Conservation (phyloP, 352 stramenopile genomes). For the Globisporangium polare region DNA sequence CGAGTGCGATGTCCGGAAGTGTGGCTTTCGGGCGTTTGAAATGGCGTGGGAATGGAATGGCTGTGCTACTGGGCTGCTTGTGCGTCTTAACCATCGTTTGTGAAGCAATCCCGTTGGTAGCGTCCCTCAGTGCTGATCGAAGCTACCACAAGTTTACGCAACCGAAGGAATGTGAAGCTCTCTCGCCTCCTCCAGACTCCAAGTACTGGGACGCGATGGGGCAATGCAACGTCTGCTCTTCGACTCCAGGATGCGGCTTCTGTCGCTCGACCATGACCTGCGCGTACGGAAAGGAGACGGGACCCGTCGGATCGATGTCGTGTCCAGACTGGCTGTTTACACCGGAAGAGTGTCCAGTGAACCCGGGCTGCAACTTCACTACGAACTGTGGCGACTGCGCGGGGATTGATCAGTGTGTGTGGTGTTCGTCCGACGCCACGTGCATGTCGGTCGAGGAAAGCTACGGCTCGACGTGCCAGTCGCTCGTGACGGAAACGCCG, state of each 20-base stretch:
- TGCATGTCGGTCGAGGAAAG: constrained; percentile 87
- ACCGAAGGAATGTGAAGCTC: constrained; percentile 40
- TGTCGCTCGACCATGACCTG: constrained; percentile 91
- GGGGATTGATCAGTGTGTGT: constrained; percentile 67
- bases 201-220: constrained; percentile 66
- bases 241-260: constrained; percentile 75
- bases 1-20: constrained; percentile 8
- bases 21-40: background rate
- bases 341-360: constrained; percentile 61
- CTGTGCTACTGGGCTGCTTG: constrained; percentile 8
- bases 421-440: constrained; percentile 81
- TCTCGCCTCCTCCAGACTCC: constrained; percentile 40
- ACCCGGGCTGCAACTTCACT: constrained; percentile 47
- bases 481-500: constrained; percentile 80
- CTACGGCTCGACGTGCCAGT: constrained; percentile 74
- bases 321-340: constrained; percentile 66
- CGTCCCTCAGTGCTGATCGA: background rate
- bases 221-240: constrained; percentile 68
- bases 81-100: constrained; percentile 14
- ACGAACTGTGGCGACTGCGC: constrained; percentile 67
- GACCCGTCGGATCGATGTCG: constrained; percentile 30
- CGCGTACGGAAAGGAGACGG: constrained; percentile 53
- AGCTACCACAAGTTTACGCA: background rate
- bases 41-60: constrained; percentile 7
- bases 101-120: background rate